phyloP scores from a whole-genome alignment of 768 basidiomycete species.

The Calocera viscosa region DNA sequence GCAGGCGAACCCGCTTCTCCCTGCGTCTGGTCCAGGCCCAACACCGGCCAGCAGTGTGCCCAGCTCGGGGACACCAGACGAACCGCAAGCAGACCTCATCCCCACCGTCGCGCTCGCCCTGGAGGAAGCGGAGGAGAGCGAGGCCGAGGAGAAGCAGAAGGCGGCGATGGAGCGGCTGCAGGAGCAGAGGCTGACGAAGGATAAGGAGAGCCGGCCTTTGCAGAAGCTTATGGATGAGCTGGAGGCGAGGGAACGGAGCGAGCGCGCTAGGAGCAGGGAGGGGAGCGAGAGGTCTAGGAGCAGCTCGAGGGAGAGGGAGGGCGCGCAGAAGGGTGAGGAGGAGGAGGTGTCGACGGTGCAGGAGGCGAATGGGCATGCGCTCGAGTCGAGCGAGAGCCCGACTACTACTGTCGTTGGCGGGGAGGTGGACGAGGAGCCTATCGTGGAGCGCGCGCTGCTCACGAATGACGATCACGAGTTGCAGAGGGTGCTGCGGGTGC shows the following conservation, averaged over 20 bases:
- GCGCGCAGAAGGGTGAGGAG: slow-evolving; percentile 8
- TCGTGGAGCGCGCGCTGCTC: slow-evolving; percentile 52
- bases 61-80: not conserved
- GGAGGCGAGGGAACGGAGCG: not conserved
- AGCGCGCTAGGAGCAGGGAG: not conserved
- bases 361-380: not conserved
- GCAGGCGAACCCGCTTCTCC: slow-evolving; percentile 37
- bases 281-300: not conserved
- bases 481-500: slow-evolving; percentile 57
- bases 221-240: slow-evolving; percentile 37
- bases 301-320: not conserved
- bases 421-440: slow-evolving; percentile 33
- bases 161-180: slow-evolving; percentile 75
- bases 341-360: slow-evolving; percentile 6
- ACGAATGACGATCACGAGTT: slow-evolving; percentile 84
- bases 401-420: not conserved
- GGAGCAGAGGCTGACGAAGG: slow-evolving; percentile 74
- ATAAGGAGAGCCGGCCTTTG: slow-evolving; percentile 27
- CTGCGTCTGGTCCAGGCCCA: slow-evolving; percentile 10
- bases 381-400: not conserved
- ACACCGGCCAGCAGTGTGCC: not conserved
- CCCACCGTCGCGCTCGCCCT: slow-evolving; percentile 23
- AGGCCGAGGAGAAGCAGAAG: slow-evolving; percentile 45
- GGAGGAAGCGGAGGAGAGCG: slow-evolving; percentile 33
- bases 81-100: slow-evolving; percentile 7